phyloP scores from a whole-genome alignment of 2,329 filamentous ascomycete genomes.

The Fonsecaea pedrosoi region DNA sequence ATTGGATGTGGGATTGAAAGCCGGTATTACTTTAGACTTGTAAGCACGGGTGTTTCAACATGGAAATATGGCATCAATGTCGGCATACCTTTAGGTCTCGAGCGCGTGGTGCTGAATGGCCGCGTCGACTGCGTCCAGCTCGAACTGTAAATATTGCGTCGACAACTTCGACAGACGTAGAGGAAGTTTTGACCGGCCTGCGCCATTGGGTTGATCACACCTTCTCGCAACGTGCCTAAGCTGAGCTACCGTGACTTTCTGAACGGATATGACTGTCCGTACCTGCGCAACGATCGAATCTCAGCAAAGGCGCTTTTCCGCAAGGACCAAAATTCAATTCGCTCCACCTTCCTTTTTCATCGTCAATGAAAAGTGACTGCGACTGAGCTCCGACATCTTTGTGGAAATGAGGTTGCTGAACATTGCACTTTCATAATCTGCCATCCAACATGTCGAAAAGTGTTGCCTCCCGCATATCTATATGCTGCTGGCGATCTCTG shows the following conservation, averaged over 20 bases:
- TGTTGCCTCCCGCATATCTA: constrained; percentile 66
- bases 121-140: constrained; percentile 33
- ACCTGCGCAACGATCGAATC: not conserved
- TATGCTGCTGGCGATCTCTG: constrained; percentile 72
- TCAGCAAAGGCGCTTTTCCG: constrained; percentile 11
- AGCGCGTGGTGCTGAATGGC: constrained; percentile 36
- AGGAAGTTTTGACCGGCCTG: constrained; percentile 48
- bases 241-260: not conserved
- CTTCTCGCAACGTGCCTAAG: not conserved
- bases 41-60: constrained; percentile 12
- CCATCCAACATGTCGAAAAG: constrained; percentile 63
- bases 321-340: constrained; percentile 4
- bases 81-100: constrained; percentile 32
- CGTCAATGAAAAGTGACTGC: not conserved
- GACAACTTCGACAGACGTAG: constrained; percentile 47
- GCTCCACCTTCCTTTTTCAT: constrained; percentile 15
- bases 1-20: constrained; percentile 49
- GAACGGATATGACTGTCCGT: not conserved
- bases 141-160: constrained; percentile 37
- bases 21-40: constrained; percentile 45
- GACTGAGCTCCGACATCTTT: not conserved
- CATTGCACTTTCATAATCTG: not conserved
- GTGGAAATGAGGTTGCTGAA: not conserved
- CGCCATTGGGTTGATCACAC: constrained; percentile 42
- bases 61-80: not conserved